Evolutionary conservation across 352 stramenopile genomes (phyloP).

Genomic region (Phytophthora citricola): DNA sequence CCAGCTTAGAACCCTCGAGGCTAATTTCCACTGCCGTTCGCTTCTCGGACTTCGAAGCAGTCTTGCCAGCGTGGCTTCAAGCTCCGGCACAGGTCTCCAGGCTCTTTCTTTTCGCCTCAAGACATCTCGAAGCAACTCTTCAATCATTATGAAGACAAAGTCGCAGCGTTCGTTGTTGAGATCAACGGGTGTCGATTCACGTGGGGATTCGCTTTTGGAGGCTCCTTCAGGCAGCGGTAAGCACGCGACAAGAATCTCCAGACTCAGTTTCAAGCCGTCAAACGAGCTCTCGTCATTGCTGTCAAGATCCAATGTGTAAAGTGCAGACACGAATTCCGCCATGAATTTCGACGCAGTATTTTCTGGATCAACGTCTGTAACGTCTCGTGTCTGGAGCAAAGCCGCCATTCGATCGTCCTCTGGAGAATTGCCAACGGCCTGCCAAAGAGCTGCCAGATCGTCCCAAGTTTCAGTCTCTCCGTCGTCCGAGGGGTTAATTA

Average conservation of each 20-base stretch:
- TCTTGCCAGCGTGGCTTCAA: slow-evolving; percentile 45
- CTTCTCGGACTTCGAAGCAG: slow-evolving; percentile 44
- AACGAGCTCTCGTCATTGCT: slow-evolving; percentile 7
- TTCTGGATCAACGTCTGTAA: slow-evolving; percentile 3
- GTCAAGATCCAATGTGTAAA: slow-evolving; percentile 21
- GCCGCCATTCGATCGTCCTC: slow-evolving; percentile 11
- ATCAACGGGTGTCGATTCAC: neutral
- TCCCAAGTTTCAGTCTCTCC: slow-evolving; percentile 10
- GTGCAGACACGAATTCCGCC: slow-evolving; percentile 20
- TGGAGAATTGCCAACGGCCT: slow-evolving; percentile 4
- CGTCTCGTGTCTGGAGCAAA: slow-evolving; percentile 15
- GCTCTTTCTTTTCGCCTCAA: slow-evolving; percentile 14
- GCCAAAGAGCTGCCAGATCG: slow-evolving; percentile 25
- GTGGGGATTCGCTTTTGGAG: neutral
- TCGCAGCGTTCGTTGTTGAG: slow-evolving; percentile 2
- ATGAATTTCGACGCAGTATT: slow-evolving; percentile 21
- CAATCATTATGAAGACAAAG: slow-evolving; percentile 36
- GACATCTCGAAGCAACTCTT: slow-evolving; percentile 52
- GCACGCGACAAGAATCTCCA: slow-evolving; percentile 37
- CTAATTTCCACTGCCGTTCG: slow-evolving; percentile 47
- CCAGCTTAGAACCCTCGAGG: slow-evolving; percentile 51
- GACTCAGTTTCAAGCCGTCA: slow-evolving; percentile 28
- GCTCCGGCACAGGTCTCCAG: slow-evolving; percentile 43
- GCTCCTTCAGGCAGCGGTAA: slow-evolving; percentile 28
- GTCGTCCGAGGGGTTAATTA: slow-evolving; percentile 17